phyloP scores from a whole-genome alignment of 2,329 filamentous ascomycete species.

The Cercospora zeina region DNA sequence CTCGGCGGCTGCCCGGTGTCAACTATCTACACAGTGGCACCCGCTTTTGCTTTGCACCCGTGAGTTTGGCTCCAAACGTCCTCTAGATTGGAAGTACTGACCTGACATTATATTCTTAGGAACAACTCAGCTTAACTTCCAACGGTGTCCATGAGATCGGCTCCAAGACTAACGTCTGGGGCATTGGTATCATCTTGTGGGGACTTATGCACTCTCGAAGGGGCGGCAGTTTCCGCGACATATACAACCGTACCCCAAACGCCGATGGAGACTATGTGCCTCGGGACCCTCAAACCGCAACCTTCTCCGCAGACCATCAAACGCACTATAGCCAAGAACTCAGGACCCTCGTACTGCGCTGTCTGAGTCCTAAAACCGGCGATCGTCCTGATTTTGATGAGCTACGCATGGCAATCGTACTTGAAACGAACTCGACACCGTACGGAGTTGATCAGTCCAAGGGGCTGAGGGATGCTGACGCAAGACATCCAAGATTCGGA shows the following conservation, averaged over 20 bases:
- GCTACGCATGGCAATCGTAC: background rate
- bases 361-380: background rate
- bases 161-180: slow-evolving; percentile 20
- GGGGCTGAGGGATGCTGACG: background rate
- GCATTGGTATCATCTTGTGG: slow-evolving; percentile 18
- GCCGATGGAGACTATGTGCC: background rate
- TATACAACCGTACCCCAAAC: background rate
- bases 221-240: background rate
- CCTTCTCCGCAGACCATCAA: background rate
- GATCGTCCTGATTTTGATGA: background rate
- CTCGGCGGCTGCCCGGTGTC: background rate
- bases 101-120: background rate
- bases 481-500: background rate
- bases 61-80: background rate
- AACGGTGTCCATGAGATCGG: background rate
- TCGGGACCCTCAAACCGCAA: background rate
- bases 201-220: slow-evolving; percentile 9
- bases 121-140: background rate
- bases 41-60: background rate
- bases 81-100: background rate
- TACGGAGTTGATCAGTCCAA: background rate
- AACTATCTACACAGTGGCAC: background rate
- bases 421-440: background rate
- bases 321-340: background rate
- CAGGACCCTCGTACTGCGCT: background rate